Evolutionary conservation across 306 rosid genomes (phyloP), one percentile per base, ranked within the genome.

Genomic region (Dryas octopetala): DNA sequence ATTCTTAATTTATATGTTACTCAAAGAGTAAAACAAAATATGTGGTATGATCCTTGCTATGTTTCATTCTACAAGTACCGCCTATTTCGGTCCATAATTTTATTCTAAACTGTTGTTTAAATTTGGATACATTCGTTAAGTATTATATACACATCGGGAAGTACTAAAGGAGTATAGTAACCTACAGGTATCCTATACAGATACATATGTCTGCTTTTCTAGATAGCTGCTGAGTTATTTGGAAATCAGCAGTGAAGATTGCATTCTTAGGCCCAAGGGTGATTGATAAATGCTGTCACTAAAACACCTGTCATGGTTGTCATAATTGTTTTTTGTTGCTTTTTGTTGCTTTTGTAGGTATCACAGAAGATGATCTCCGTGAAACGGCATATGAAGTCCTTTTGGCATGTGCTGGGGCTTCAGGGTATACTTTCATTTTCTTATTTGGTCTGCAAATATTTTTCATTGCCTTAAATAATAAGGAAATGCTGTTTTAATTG

Each of bases 321-420:
- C 45, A 26, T 53, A 43, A 14, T 46, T 48, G 2, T 32, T 62
- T 44, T 74, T 59, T 78, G 62, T 11, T 68, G 62, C 70, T 77
- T 75, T 74, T 81, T 62, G 74, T 40, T 86, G 67, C 79, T 77
- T 79, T 71, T 76, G 9, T 60, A 95, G 99, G 97, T 43, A 72
- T 92, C 79, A 81, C 89, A 68, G 97, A 95, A 62, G 99, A 92
- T 71, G 99, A 92, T 70, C 91, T 95, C 70, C 91, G 97, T 68
- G 99, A 95, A 88, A 92, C 93, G 49, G 96, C 97, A 76, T 95
- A 89, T 52, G 99, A 95, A 81, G 55, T 95, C 77, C 97, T 95
- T 46, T 85, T 95, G 86, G 99, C 96, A 65, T 92, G 99, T 86
- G 99, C 99, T 79, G 99, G 99, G 74, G 96, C 99, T 74, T 84